phyloP scores from a whole-genome alignment of 2,329 filamentous ascomycete species.

The Botrytis paeoniae region DNA sequence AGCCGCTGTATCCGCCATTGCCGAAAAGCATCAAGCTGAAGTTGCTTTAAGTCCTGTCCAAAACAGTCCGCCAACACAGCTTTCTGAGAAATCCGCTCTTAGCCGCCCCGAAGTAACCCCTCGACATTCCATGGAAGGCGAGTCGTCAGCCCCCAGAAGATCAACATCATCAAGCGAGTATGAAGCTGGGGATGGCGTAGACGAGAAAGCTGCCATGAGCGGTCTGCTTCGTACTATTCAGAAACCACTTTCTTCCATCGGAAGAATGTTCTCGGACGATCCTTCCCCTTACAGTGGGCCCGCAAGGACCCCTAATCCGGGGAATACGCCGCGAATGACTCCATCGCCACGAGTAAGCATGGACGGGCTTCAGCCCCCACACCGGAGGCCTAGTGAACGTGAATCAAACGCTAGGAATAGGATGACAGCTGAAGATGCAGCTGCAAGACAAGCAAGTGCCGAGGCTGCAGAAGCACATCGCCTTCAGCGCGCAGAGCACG shows the following conservation, averaged over 20 bases:
- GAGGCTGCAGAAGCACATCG: constrained; percentile 84
- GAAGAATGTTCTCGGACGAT: constrained; percentile 86
- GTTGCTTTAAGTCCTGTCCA: constrained; percentile 40
- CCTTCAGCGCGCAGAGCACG: constrained; percentile 80
- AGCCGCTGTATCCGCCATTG: constrained; percentile 89
- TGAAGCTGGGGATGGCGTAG: constrained; percentile 50
- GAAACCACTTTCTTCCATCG: constrained; percentile 84
- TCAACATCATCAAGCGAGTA: constrained; percentile 55
- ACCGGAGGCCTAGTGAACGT: constrained; percentile 23
- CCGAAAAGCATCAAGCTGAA: constrained; percentile 73
- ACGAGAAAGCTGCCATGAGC: constrained; percentile 78
- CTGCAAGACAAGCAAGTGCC: constrained; percentile 84
- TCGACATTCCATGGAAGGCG: constrained; percentile 57
- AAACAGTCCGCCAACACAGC: constrained; percentile 37
- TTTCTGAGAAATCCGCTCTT: constrained; percentile 47
- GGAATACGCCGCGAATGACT: constrained; percentile 41
- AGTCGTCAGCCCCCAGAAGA: constrained; percentile 54
- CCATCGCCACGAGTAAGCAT: constrained; percentile 33
- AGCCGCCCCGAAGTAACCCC: constrained; percentile 57
- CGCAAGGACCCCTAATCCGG: constrained; percentile 46
- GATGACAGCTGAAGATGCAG: constrained; percentile 78
- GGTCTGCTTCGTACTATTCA: constrained; percentile 89
- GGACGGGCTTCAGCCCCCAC: constrained; percentile 28
- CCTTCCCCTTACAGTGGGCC: constrained; percentile 37
- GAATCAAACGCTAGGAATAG: constrained; percentile 26